Evolutionary conservation across 1,284 basidiomycete species (phyloP).

Genomic region (Termitomyces sp.): DNA sequence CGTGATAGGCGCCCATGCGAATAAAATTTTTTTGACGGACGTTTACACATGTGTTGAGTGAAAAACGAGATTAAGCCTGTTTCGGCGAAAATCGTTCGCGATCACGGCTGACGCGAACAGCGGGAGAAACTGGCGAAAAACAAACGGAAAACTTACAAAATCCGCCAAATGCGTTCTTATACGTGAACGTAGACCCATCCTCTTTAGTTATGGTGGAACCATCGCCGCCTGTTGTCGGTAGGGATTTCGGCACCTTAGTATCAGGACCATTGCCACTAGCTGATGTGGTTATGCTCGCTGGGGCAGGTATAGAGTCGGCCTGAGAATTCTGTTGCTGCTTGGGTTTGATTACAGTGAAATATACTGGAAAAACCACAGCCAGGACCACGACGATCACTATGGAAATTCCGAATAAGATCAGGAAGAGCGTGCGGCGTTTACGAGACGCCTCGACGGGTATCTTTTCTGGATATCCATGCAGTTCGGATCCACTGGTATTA

Average conservation of each 20-base stretch:
- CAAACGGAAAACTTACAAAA: conserved; percentile 48
- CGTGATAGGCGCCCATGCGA: conserved; percentile 2
- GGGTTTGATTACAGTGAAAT: conserved; percentile 48
- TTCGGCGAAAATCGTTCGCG: neutral
- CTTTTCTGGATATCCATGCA: conserved; percentile 10
- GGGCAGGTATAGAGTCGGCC: conserved; percentile 1
- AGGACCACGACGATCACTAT: conserved; percentile 40
- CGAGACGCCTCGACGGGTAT: conserved; percentile 6
- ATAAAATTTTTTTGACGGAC: neutral
- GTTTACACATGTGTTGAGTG: neutral
- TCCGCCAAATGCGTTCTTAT: conserved; percentile 69
- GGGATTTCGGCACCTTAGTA: neutral
- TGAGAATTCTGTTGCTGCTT: conserved; percentile 26
- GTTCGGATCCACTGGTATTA: conserved; percentile 13
- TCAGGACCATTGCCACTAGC: conserved; percentile 5
- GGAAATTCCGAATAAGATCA: conserved; percentile 24
- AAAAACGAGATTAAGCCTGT: neutral
- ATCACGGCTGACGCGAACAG: neutral
- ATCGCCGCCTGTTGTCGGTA: conserved; percentile 51
- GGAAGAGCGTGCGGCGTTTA: conserved; percentile 20
- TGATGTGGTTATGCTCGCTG: conserved; percentile 15
- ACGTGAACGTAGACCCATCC: conserved; percentile 63
- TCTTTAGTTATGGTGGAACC: conserved; percentile 58
- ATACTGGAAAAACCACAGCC: conserved; percentile 48
- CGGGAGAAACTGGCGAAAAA: neutral